Evolutionary conservation across 176 grass and related monocot genomes (phyloP).

Genomic region (Rhynchospora tenuis): DNA sequence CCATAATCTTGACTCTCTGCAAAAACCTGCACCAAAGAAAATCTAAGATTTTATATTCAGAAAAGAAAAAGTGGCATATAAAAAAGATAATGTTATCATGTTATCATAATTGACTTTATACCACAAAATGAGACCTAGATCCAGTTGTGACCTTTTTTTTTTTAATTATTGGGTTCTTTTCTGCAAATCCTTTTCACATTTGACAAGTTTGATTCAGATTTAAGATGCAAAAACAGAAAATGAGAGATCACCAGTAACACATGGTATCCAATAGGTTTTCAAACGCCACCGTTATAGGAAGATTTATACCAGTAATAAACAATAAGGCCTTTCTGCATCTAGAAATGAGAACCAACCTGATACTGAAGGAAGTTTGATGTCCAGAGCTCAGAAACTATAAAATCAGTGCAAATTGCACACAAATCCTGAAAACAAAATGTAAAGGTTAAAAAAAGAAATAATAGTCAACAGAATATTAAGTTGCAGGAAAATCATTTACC

Average conservation of each 20-base stretch:
- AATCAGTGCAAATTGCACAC: slow-evolving; percentile 96
- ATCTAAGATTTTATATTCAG: background rate
- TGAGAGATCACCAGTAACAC: background rate
- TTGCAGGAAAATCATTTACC: background rate
- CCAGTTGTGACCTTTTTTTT: background rate
- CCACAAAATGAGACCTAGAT: background rate
- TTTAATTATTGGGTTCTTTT: background rate
- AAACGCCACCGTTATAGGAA: background rate
- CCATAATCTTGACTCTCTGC: slow-evolving; percentile 98
- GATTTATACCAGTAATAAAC: background rate
- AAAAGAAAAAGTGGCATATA: background rate
- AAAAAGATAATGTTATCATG: slow-evolving; percentile 5
- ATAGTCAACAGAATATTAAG: too few relatives aligned
- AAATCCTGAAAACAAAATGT: slow-evolving; percentile 57
- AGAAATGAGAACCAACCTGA: slow-evolving; percentile 38
- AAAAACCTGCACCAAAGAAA: slow-evolving; percentile 57
- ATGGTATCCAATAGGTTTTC: background rate
- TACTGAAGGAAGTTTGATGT: slow-evolving; percentile 91
- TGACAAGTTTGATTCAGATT: background rate
- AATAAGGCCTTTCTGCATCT: background rate
- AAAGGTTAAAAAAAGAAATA: background rate
- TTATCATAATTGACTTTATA: background rate
- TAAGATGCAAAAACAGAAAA: background rate
- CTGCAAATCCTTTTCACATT: background rate
- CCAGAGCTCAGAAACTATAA: slow-evolving; percentile 96